phyloP scores from a whole-genome alignment of 2,329 filamentous ascomycete genomes.

The Sporothrix dimorphospora region DNA sequence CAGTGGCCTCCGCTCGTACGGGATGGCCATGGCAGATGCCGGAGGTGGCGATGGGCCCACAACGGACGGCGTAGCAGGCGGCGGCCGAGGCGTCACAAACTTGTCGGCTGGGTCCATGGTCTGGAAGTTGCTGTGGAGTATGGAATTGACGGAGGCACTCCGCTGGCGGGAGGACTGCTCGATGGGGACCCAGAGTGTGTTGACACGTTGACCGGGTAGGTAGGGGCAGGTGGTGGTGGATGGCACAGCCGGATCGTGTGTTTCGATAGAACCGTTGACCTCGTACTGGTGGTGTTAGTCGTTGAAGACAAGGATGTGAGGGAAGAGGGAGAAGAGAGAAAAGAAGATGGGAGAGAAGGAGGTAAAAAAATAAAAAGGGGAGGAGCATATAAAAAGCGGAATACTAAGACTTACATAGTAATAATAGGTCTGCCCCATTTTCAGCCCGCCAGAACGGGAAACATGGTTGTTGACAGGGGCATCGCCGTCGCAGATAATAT shows the following conservation, averaged over 20 bases:
- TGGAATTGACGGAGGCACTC: slow-evolving; percentile 67
- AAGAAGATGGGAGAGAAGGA: not conserved
- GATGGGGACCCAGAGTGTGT: slow-evolving; percentile 78
- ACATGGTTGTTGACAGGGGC: slow-evolving; percentile 50
- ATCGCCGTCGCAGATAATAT: slow-evolving; percentile 81
- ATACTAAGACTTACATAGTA: slow-evolving; percentile 73
- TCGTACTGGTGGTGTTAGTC: slow-evolving; percentile 62
- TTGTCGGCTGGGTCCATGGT: slow-evolving; percentile 81
- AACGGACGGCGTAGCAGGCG: slow-evolving; percentile 47
- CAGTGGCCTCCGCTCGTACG: not conserved
- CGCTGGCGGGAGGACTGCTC: slow-evolving; percentile 64
- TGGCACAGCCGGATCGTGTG: slow-evolving; percentile 71
- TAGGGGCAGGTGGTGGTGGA: slow-evolving; percentile 81
- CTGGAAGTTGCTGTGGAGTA: slow-evolving; percentile 61
- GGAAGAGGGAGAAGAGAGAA: slow-evolving; percentile 15
- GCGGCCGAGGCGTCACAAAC: slow-evolving; percentile 69
- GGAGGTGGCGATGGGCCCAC: not conserved
- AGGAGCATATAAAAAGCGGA: slow-evolving; percentile 14
- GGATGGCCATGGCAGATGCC: slow-evolving; percentile 13
- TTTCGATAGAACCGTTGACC: slow-evolving; percentile 76
- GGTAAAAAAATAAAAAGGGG: not conserved
- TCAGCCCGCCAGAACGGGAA: slow-evolving; percentile 76
- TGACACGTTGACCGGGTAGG: slow-evolving; percentile 84
- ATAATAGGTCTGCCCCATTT: slow-evolving; percentile 93
- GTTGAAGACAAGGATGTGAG: not conserved